Conservation (phyloP, 495 filamentous ascomycete species). For the Penicillium bialowiezense region DNA sequence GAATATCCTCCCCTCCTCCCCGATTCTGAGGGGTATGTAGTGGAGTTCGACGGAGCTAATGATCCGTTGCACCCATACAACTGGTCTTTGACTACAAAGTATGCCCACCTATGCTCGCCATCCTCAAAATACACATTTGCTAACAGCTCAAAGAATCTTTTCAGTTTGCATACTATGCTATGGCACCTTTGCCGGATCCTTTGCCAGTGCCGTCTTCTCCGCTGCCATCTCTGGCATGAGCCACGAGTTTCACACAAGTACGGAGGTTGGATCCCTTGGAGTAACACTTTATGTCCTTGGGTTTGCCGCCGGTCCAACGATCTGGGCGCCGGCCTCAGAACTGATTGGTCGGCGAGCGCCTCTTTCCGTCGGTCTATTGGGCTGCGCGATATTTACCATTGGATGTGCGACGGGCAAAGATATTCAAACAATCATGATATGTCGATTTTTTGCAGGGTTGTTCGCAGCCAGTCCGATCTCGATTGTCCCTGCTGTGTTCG, state of each 20-base stretch:
- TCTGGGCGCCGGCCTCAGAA: conserved; percentile 71
- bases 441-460: conserved; percentile 46
- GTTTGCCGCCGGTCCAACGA: conserved; percentile 45
- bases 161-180: conserved; percentile 32
- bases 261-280: conserved; percentile 49
- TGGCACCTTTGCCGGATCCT: conserved; percentile 47
- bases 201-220: conserved; percentile 50
- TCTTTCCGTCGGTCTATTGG: conserved; percentile 44
- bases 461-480: conserved; percentile 48
- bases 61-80: conserved; percentile 52
- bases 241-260: conserved; percentile 42
- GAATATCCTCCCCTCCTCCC: conserved; percentile 44
- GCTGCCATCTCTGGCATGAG: conserved; percentile 39
- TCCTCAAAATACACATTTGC: neutral
- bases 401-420: conserved; percentile 55
- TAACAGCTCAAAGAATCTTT: neutral
- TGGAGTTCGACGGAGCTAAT: conserved; percentile 35
- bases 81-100: conserved; percentile 32
- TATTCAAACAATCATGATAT: conserved; percentile 50
- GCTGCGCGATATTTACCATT: conserved; percentile 51
- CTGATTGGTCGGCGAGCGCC: conserved; percentile 59
- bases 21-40: conserved; percentile 39
- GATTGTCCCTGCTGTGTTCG: conserved; percentile 46
- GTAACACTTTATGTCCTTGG: conserved; percentile 53
- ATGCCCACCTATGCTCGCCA: conserved; percentile 5